Percentiles rank a stretch among this genome's conserved stretches.
These are phyloP conservation scores for Tuber umbilicatum DNA, from an alignment of 495 filamentous ascomycete genomes.

Conservation along the genomic window DNA sequence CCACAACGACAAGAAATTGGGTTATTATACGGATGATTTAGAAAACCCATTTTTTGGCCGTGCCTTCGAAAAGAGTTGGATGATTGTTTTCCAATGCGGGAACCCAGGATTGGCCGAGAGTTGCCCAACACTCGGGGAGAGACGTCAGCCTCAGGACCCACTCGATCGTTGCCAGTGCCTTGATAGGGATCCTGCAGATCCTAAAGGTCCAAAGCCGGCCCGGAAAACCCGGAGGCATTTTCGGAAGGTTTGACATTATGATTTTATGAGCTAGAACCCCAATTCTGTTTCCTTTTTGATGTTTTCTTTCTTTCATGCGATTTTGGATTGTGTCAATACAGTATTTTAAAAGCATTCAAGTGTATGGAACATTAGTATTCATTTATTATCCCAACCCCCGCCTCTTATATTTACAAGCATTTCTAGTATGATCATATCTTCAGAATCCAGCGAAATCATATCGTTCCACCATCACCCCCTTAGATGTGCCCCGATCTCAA, in stretches of 20 bases:
- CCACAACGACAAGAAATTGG: slow-evolving; percentile 37
- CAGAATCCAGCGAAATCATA: background rate
- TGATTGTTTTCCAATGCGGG: slow-evolving; percentile 44
- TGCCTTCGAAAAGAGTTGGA: slow-evolving; percentile 47
- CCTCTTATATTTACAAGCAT: background rate
- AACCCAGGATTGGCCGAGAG: slow-evolving; percentile 41
- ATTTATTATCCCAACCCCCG: background rate
- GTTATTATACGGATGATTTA: slow-evolving; percentile 36
- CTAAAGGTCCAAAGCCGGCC: background rate
- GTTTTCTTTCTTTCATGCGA: background rate
- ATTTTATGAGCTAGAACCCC: background rate
- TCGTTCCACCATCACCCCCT: background rate
- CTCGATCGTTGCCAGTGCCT: slow-evolving; percentile 47
- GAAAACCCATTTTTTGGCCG: slow-evolving; percentile 45
- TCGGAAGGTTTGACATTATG: background rate
- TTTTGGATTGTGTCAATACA: background rate
- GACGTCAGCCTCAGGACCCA: slow-evolving; percentile 37
- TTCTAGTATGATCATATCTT: background rate
- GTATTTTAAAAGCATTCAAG: background rate
- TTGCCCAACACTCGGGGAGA: slow-evolving; percentile 45
- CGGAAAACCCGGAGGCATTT: background rate
- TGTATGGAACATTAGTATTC: background rate
- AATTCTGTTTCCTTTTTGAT: background rate
- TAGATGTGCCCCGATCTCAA: background rate
- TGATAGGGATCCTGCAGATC: slow-evolving; percentile 16